Evolutionary conservation across 1,284 basidiomycete species (phyloP), one percentile per base, ranked within the genome.

Genomic region (Polyporus tsugae): DNA sequence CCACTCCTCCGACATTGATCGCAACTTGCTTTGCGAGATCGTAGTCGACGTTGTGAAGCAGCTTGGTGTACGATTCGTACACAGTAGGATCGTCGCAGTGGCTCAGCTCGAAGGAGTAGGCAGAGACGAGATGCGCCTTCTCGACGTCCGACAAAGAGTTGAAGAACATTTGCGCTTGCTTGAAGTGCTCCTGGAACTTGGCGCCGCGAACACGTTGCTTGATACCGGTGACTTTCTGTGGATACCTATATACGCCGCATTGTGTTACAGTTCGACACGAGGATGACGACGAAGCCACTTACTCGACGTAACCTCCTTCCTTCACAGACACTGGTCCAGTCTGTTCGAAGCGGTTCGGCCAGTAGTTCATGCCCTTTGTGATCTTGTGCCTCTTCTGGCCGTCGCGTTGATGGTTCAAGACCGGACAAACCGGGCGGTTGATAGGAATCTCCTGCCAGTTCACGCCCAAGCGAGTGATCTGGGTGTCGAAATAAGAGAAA

Each of bases 401-500:
- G 74, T 93, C 93, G 41, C 92, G 88, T 65, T 91, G 60, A 38
- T 62, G 42, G 44, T 62, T 49, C 44, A 91, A 81, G 60, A 95
- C 89, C 0, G 94, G 94, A 74, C 94, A 96, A 2, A 95, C 80
- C 1, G 94, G 92, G 46, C 90, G 85, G 78, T 96, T 95, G 74
- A 96, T 94, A 4, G 94, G 94, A 35, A 95, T 81, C 83, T 89
- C 72, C 77, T 91, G 83, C 84, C 89, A 92, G 72, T 92, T 92
- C 4, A 92, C 80, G 22, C 95, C 95, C 6, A 95, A 80, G 39
- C 93, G 86, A 2, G 87, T 85, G 60, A 94, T 84, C 75, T 94
- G 92, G 0, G 93, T 95, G 78, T 95, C 93, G 72, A 91, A 89
- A 80, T 95, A 96, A 0, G 89, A 92, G 80, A 95, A 95, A 80